Evolutionary conservation across 768 basidiomycete species (phyloP).

Genomic region (Fomitopsis serialis): DNA sequence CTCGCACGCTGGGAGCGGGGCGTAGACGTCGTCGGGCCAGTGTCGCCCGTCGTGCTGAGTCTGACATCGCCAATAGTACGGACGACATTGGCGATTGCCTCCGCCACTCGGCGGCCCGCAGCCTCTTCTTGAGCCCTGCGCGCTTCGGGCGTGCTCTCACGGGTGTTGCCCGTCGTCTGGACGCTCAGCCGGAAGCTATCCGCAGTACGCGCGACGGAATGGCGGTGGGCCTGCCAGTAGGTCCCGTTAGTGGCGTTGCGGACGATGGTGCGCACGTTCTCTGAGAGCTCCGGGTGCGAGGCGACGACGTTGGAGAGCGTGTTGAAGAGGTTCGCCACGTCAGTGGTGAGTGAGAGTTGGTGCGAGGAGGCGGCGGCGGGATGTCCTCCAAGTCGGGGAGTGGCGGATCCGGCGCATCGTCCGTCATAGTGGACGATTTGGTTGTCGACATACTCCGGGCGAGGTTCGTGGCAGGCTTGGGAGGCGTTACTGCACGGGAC

Average conservation of each 20-base stretch:
- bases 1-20: conserved; percentile 7
- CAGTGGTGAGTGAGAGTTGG: conserved; percentile 49
- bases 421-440: conserved; percentile 2
- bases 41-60: conserved; percentile 1
- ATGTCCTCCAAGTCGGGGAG: conserved; percentile 40
- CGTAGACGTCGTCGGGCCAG: conserved; percentile 16
- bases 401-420: conserved; percentile 39
- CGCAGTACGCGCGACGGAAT: conserved; percentile 52
- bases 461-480: conserved; percentile 6
- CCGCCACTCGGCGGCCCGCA: conserved; percentile 57
- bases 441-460: neutral
- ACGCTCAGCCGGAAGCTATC: conserved; percentile 46
- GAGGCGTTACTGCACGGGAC: conserved; percentile 2
- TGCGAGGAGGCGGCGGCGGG: conserved; percentile 15
- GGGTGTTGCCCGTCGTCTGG: conserved; percentile 26
- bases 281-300: conserved; percentile 67
- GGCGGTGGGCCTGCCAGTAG: conserved; percentile 66
- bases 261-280: conserved; percentile 59
- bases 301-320: conserved; percentile 50
- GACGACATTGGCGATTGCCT: conserved; percentile 56
- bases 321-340: conserved; percentile 57
- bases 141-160: conserved; percentile 37
- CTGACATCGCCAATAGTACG: conserved; percentile 40
- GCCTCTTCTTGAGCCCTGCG: conserved; percentile 54
- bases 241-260: conserved; percentile 56